Percentiles rank a stretch among this genome's conserved stretches.
These are phyloP conservation scores for Phytophthora quininea DNA, from an alignment of 352 stramenopile species.

Conservation along the genomic window DNA sequence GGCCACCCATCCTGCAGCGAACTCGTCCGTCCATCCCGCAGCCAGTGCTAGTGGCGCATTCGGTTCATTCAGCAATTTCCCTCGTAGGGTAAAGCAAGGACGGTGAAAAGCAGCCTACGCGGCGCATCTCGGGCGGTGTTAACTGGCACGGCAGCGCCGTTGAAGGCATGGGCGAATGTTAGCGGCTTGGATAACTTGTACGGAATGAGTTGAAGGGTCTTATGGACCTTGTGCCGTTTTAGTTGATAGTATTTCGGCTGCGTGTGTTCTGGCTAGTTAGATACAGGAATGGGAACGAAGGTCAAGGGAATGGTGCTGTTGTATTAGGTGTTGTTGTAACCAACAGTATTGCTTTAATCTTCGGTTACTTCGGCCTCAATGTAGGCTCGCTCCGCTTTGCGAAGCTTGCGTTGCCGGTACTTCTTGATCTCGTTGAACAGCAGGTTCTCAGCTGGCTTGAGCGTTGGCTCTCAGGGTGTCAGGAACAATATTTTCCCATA, in stretches of 20 bases:
- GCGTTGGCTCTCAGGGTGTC: slow-evolving; percentile 1
- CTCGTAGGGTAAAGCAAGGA: no score
- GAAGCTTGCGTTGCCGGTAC: slow-evolving; percentile 3
- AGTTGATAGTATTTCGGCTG: neutral
- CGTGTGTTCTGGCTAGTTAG: neutral
- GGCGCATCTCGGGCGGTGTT: no score
- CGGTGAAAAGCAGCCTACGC: no score
- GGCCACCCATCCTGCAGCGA: no score
- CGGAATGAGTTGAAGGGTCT: neutral
- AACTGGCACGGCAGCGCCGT: no score
- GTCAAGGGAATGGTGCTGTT: slow-evolving; percentile 2
- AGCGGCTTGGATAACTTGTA: no score
- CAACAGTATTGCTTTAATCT: neutral
- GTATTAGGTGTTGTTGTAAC: neutral
- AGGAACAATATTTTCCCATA: neutral
- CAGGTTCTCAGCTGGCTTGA: neutral
- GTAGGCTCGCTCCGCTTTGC: neutral
- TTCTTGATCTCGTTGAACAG: neutral
- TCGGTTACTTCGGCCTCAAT: slow-evolving; percentile 3
- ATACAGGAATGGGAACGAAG: neutral
- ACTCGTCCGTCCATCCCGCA: no score
- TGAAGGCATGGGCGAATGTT: no score
- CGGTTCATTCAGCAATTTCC: no score
- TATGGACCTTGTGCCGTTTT: slow-evolving; percentile 3
- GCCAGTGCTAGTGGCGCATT: no score